These are phyloP conservation scores for Peribolospora baueri DNA, from an alignment of 768 basidiomycete genomes.

Conservation along the genomic window DNA sequence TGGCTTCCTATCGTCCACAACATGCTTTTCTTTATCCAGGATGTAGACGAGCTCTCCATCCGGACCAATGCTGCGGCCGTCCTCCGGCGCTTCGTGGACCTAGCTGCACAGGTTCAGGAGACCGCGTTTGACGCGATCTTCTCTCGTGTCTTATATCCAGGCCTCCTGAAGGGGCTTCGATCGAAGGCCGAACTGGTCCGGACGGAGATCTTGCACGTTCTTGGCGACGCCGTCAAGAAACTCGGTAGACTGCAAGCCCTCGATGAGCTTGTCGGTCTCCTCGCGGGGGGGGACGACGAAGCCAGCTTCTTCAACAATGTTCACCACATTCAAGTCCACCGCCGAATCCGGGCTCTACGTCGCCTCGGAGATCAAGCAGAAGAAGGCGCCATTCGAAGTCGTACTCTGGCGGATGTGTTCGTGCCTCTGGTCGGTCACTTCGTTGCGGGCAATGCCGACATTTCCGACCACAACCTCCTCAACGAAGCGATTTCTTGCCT, in stretches of 20 bases:
- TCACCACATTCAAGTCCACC: slow-evolving; percentile 73
- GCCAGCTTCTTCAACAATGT: slow-evolving; percentile 95
- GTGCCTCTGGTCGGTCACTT: slow-evolving; percentile 68
- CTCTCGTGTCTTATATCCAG: slow-evolving; percentile 37
- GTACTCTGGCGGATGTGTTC: slow-evolving; percentile 53
- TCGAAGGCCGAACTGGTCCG: slow-evolving; percentile 71
- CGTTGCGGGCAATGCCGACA: slow-evolving; percentile 28
- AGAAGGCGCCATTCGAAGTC: slow-evolving; percentile 38
- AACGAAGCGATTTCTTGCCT: slow-evolving; percentile 66
- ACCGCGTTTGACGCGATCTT: slow-evolving; percentile 29
- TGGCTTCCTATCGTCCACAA: slow-evolving; percentile 74
- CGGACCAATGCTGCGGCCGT: slow-evolving; percentile 53
- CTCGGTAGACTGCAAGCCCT: slow-evolving; percentile 36
- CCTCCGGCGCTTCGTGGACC: slow-evolving; percentile 52
- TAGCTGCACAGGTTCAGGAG: slow-evolving; percentile 11
- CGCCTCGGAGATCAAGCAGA: slow-evolving; percentile 35
- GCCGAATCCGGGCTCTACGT: slow-evolving; percentile 60
- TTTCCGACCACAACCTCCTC: slow-evolving; percentile 52
- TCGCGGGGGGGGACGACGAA: slow-evolving; percentile 74
- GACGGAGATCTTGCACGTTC: slow-evolving; percentile 50
- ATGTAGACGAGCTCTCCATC: slow-evolving; percentile 64
- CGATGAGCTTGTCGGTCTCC: slow-evolving; percentile 53
- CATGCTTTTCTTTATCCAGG: slow-evolving; percentile 62
- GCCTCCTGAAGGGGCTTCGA: slow-evolving; percentile 50
- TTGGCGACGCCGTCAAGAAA: slow-evolving; percentile 46